These are phyloP conservation scores for Senna tora DNA, from an alignment of 306 rosid species.

Conservation along the genomic window DNA sequence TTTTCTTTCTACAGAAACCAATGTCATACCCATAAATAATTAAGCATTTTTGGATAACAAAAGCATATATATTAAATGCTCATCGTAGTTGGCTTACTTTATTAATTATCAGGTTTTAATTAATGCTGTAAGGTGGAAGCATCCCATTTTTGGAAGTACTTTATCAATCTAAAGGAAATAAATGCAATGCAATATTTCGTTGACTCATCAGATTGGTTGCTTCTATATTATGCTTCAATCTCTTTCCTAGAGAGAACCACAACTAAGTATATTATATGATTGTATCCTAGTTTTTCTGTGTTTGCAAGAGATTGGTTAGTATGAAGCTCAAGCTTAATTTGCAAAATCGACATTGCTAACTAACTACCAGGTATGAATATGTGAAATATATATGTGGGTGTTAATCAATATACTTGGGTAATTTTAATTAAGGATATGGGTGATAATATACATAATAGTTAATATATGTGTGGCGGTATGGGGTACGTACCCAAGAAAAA, in stretches of 20 bases:
- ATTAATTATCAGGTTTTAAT: neutral
- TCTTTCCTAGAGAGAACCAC: constrained; percentile 5
- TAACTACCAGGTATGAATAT: constrained; percentile 15
- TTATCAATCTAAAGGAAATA: neutral
- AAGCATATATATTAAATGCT: constrained; percentile 2
- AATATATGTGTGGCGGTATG: neutral
- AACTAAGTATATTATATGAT: neutral
- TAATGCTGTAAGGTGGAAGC: neutral
- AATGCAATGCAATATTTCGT: constrained; percentile 24
- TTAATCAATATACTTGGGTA: neutral
- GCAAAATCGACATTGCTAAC: neutral
- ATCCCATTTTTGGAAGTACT: constrained; percentile 1
- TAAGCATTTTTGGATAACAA: too few species aligned
- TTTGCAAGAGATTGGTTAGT: neutral
- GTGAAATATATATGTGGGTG: neutral
- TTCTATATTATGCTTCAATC: constrained; percentile 5
- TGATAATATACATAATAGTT: neutral
- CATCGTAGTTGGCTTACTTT: neutral
- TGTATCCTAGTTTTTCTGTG: neutral
- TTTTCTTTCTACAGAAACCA: too few species aligned
- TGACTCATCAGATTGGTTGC: neutral
- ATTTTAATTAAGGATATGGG: neutral
- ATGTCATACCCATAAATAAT: too few species aligned
- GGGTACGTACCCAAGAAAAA: too few species aligned
- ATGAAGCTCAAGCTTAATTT: neutral